These are phyloP conservation scores for Metarhizium rileyi DNA, from an alignment of 2,329 filamentous ascomycete species.

Conservation along the genomic window DNA sequence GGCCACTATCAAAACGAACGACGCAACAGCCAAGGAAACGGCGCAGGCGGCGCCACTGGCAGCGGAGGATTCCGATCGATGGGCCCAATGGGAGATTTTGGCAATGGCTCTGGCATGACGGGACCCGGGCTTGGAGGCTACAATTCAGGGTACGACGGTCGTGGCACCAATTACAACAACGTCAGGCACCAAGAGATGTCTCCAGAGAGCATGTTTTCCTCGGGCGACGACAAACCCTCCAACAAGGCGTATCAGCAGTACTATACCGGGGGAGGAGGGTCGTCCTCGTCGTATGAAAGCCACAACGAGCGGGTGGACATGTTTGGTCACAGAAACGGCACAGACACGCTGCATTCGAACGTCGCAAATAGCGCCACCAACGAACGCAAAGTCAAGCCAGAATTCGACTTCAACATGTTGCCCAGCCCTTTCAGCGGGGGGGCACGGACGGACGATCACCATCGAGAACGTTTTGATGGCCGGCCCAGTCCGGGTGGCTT, in stretches of 20 bases:
- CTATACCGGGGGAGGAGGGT: conserved; percentile 28
- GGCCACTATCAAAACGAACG: conserved; percentile 69
- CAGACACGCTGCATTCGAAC: conserved; percentile 25
- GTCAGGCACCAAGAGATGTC: conserved; percentile 40
- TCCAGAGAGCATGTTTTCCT: conserved; percentile 39
- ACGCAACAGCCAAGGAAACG: conserved; percentile 59
- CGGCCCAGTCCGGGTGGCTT: conserved; percentile 42
- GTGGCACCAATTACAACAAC: conserved; percentile 27
- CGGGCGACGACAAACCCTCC: conserved; percentile 40
- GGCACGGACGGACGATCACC: conserved; percentile 23
- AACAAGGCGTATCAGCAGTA: conserved; percentile 47
- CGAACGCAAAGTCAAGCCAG: conserved; percentile 36
- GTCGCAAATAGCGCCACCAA: conserved; percentile 10
- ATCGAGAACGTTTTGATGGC: conserved; percentile 41
- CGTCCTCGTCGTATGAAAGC: conserved; percentile 40
- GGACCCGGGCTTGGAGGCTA: conserved; percentile 16
- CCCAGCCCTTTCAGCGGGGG: conserved; percentile 32
- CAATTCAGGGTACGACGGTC: conserved; percentile 17
- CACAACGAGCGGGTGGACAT: conserved; percentile 40
- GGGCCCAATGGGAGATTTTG: conserved; percentile 19
- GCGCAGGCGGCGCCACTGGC: conserved; percentile 54
- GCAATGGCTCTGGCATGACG: conserved; percentile 26
- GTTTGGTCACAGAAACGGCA: conserved; percentile 31
- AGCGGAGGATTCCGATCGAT: conserved; percentile 34
- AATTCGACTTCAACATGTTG: conserved; percentile 34